Percentiles rank a stretch among this genome's conserved stretches.
Conservation (phyloP, 73 alveolate species). For the Paramecium sonneborni region DNA sequence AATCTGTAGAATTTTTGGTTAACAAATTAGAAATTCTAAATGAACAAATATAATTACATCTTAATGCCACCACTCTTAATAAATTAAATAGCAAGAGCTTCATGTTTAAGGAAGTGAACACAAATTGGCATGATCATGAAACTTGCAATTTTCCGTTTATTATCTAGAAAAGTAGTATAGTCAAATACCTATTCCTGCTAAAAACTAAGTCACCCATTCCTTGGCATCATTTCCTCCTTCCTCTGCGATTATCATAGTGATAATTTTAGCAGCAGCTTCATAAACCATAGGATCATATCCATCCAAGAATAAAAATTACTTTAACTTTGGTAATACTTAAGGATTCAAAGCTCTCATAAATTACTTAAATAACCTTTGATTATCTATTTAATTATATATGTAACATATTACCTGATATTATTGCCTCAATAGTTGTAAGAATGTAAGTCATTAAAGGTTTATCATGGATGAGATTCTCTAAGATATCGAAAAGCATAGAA, state of each 20-base stretch:
- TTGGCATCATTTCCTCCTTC: constrained; percentile 11
- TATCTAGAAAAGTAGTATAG: not conserved
- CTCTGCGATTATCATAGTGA: constrained; percentile 27
- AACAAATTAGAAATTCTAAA: not conserved
- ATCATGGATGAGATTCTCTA: constrained; percentile 11
- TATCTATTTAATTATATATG: not conserved
- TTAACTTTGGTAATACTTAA: constrained; percentile 12
- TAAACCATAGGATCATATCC: constrained; percentile 61
- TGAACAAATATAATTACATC: not conserved
- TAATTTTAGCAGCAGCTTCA: constrained; percentile 67
- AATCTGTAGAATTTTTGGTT: constrained; percentile 47
- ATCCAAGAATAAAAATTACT: constrained; percentile 35
- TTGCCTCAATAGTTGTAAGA: constrained; percentile 32
- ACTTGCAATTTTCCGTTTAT: not conserved
- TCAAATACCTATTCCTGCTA: not conserved
- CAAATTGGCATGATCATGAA: constrained; percentile 53
- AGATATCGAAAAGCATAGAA: not conserved
- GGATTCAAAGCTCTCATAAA: constrained; percentile 44
- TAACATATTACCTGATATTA: not conserved
- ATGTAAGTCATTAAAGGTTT: constrained; percentile 35
- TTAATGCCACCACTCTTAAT: constrained; percentile 3
- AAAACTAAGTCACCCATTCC: constrained; percentile 20
- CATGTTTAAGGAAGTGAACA: constrained; percentile 30
- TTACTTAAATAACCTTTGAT: not conserved
- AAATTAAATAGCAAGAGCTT: not conserved